A percentile compares a stretch with the other conserved stretches of the same genome.
Evolutionary conservation across 305 asterid species (phyloP).

Genomic region (Fraxinus angustifolia): DNA sequence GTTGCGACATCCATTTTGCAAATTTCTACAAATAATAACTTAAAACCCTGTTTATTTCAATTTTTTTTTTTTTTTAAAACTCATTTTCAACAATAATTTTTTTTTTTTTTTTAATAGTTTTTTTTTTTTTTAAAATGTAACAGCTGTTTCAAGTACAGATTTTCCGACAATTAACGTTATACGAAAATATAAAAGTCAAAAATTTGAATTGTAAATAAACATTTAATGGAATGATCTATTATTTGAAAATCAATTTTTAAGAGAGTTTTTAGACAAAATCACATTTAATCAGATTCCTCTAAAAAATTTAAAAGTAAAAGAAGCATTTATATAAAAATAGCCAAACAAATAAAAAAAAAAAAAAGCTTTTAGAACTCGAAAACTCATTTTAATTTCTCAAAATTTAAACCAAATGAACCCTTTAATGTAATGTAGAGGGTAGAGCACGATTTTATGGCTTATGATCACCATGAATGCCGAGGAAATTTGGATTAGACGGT

Average conservation of each 20-base stretch:
- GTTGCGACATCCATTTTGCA: background rate
- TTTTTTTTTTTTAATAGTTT: no score
- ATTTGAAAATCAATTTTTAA: background rate
- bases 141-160: no score
- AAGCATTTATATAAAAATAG: no score
- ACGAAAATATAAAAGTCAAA: background rate
- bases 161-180: background rate
- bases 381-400: background rate
- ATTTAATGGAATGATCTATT: background rate
- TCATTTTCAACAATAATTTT: no score
- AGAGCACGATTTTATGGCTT: no score
- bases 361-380: background rate
- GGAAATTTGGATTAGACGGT: background rate
- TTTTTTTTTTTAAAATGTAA: no score
- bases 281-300: background rate
- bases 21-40: background rate
- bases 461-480: background rate
- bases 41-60: no score
- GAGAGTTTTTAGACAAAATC: background rate
- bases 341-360: no score
- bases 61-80: no score
- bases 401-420: no score
- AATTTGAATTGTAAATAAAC: background rate
- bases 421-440: no score
- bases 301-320: no score